Percentiles rank a stretch among this genome's conserved stretches.
phyloP scores from a whole-genome alignment of 352 stramenopile species.

The Aphanomyces invadans region DNA sequence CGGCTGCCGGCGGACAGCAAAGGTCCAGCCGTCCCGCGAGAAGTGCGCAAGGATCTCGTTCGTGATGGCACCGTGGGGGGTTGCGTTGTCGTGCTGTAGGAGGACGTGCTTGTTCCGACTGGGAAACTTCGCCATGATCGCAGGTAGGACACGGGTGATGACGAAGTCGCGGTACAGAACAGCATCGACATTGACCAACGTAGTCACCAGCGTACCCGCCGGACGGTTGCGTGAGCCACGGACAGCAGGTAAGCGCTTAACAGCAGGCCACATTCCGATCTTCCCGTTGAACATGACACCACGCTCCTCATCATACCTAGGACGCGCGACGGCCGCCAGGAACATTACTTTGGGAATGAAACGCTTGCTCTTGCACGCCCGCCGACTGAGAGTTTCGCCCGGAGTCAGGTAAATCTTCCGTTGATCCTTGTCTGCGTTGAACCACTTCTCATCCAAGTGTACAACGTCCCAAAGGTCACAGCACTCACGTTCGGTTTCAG shows the following conservation, averaged over 20 bases:
- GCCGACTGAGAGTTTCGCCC: conserved; percentile 17
- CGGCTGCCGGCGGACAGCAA: neutral
- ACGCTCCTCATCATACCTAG: neutral
- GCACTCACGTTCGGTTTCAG: too few species aligned
- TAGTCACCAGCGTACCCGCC: neutral
- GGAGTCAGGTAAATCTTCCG: conserved; percentile 22
- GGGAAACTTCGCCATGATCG: neutral
- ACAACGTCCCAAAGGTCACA: neutral
- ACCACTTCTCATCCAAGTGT: neutral
- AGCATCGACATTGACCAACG: neutral
- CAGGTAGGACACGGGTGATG: neutral
- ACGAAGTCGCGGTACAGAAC: conserved; percentile 24
- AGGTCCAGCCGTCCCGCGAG: neutral
- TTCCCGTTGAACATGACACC: neutral
- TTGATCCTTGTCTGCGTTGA: neutral
- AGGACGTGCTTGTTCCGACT: neutral
- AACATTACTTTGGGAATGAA: conserved; percentile 35
- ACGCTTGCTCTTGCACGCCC: conserved; percentile 21
- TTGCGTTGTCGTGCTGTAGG: neutral
- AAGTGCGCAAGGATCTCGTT: conserved; percentile 25
- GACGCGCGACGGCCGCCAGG: conserved; percentile 19
- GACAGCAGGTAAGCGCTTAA: neutral
- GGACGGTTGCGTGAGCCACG: neutral
- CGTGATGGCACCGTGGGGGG: conserved; percentile 11
- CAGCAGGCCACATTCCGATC: neutral